Percentiles rank a stretch among this genome's conserved stretches.
Evolutionary conservation across 306 rosid species (phyloP).

Genomic region (Inga leiocalycina): DNA sequence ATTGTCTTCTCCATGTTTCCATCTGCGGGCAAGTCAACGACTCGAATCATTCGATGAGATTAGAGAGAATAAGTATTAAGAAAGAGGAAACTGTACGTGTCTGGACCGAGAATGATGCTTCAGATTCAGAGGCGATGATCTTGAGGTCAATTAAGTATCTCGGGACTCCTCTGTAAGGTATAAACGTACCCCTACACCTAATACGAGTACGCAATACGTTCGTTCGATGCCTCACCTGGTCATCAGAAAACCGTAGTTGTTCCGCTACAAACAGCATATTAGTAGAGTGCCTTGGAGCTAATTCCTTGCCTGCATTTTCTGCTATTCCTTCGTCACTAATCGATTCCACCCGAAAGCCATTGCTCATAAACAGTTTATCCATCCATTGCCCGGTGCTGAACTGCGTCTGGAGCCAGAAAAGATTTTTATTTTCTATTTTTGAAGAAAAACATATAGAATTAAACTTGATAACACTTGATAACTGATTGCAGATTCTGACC

Average conservation of each 20-base stretch:
- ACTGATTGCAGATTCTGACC: neutral
- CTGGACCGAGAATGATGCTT: neutral
- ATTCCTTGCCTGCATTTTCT: constrained; percentile 47
- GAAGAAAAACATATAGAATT: neutral
- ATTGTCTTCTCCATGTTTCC: constrained; percentile 61
- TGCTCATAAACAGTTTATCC: constrained; percentile 70
- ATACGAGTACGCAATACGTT: no score
- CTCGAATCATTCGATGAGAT: neutral
- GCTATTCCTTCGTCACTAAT: constrained; percentile 55
- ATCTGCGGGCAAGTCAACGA: constrained; percentile 45
- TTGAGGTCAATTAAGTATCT: neutral
- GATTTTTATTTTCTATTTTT: neutral
- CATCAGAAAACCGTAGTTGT: constrained; percentile 73
- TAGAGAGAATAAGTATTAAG: neutral
- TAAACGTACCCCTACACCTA: neutral
- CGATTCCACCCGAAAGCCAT: constrained; percentile 71
- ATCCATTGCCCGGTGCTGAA: constrained; percentile 53
- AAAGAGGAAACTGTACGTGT: neutral
- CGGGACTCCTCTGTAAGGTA: neutral
- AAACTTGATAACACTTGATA: neutral
- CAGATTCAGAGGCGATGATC: neutral
- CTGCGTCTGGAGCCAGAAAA: constrained; percentile 42
- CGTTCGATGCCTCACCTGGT: constrained; percentile 47
- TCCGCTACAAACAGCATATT: constrained; percentile 67
- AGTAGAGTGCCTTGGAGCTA: constrained; percentile 41